Evolutionary conservation across 2,329 filamentous ascomycete genomes (phyloP).

Genomic region (Aquanectria penicillioides): DNA sequence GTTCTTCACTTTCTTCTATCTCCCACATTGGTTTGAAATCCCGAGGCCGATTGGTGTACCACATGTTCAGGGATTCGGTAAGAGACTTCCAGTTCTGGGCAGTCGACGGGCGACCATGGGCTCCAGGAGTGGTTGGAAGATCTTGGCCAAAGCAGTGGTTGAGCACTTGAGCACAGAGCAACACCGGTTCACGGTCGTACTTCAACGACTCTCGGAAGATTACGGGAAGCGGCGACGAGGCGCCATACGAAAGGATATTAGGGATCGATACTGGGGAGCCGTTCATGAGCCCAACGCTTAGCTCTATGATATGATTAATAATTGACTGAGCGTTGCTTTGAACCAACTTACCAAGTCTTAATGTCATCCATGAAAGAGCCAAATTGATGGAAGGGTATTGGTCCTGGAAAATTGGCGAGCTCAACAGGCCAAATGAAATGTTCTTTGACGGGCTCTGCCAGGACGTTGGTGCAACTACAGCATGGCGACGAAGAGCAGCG

Average conservation of each 20-base stretch:
- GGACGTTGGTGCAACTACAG: constrained; percentile 28
- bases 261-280: constrained; percentile 40
- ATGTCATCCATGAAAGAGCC: constrained; percentile 37
- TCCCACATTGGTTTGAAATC: constrained; percentile 49
- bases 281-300: constrained; percentile 43
- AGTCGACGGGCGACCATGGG: constrained; percentile 23
- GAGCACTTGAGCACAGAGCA: constrained; percentile 48
- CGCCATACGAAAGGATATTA: constrained; percentile 28
- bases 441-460: constrained; percentile 34
- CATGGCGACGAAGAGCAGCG: constrained; percentile 24
- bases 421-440: constrained; percentile 22
- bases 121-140: constrained; percentile 16
- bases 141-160: constrained; percentile 42
- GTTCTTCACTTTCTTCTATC: constrained; percentile 41
- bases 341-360: constrained; percentile 40
- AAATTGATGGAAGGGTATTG: constrained; percentile 26
- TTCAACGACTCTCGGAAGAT: constrained; percentile 32
- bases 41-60: constrained; percentile 46
- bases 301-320: constrained; percentile 29
- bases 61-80: constrained; percentile 44
- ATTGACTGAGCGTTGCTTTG: background rate
- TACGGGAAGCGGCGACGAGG: constrained; percentile 30
- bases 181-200: constrained; percentile 40
- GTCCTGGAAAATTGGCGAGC: constrained; percentile 27
- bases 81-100: constrained; percentile 45